A percentile compares a stretch with the other conserved stretches of the same genome.
Conservation (phyloP, 768 basidiomycete genomes). For the Trametes meyenii region DNA sequence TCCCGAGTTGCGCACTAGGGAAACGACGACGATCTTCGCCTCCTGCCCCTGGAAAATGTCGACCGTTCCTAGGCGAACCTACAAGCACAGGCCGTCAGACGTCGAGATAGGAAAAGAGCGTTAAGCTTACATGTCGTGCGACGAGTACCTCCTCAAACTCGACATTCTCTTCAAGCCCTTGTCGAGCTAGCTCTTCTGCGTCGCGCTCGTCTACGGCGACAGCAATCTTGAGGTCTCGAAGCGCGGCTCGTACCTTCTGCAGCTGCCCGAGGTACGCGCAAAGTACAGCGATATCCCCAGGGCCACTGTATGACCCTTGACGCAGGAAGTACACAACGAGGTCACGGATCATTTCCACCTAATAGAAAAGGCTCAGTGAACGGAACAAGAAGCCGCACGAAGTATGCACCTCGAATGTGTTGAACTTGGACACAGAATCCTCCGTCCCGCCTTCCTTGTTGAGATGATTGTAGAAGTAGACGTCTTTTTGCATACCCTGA, state of each 20-base stretch:
- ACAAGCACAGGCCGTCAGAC: constrained; percentile 26
- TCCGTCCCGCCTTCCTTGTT: constrained; percentile 65
- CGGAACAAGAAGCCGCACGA: constrained; percentile 30
- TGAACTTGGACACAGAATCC: constrained; percentile 68
- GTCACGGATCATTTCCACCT: constrained; percentile 51
- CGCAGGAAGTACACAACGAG: constrained; percentile 54
- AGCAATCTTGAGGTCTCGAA: constrained; percentile 49
- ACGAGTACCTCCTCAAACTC: constrained; percentile 51
- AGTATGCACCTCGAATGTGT: constrained; percentile 61
- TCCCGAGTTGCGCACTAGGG: constrained; percentile 73
- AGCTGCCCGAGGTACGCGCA: constrained; percentile 58
- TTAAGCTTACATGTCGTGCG: constrained; percentile 48
- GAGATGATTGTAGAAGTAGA: constrained; percentile 69
- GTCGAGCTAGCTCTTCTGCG: constrained; percentile 57
- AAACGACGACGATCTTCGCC: constrained; percentile 71
- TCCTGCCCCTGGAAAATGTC: constrained; percentile 83
- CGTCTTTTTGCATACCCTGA: constrained; percentile 61
- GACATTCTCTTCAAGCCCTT: constrained; percentile 44
- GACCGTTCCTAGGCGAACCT: constrained; percentile 74
- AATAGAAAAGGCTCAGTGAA: constrained; percentile 21
- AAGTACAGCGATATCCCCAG: constrained; percentile 57
- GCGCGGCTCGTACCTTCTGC: constrained; percentile 45
- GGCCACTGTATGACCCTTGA: constrained; percentile 49
- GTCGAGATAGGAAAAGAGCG: neutral
- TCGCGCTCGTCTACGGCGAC: constrained; percentile 74